Conservation (phyloP, 805 yeast genomes). For the Candida succiphila region DNA sequence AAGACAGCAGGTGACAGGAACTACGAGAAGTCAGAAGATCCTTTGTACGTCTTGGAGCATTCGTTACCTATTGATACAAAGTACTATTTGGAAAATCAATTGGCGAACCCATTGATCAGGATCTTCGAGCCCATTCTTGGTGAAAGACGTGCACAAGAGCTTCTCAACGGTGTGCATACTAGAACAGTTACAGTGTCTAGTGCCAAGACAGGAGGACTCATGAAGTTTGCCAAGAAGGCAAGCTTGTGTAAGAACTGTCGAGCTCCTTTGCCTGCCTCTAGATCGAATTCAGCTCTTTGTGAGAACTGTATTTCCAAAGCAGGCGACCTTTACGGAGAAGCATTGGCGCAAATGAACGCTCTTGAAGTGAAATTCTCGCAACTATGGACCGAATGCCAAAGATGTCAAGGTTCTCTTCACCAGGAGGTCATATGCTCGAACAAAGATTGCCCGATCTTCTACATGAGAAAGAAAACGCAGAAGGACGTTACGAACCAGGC, state of each 20-base stretch:
- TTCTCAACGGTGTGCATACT: slow-evolving; percentile 79
- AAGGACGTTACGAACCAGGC: slow-evolving; percentile 55
- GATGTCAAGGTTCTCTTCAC: slow-evolving; percentile 93
- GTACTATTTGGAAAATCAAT: slow-evolving; percentile 85
- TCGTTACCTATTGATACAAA: slow-evolving; percentile 90
- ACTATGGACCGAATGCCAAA: slow-evolving; percentile 96
- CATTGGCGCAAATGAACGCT: slow-evolving; percentile 68
- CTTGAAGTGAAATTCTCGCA: slow-evolving; percentile 77
- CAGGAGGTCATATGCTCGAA: slow-evolving; percentile 94
- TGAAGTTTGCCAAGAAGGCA: slow-evolving; percentile 86
- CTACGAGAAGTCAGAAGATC: slow-evolving; percentile 96
- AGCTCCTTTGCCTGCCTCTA: slow-evolving; percentile 54
- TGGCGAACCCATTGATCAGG: slow-evolving; percentile 85
- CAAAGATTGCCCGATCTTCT: slow-evolving; percentile 94
- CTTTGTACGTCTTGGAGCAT: slow-evolving; percentile 84
- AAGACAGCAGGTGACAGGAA: slow-evolving; percentile 76
- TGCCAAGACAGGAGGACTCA: slow-evolving; percentile 71
- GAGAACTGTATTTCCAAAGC: slow-evolving; percentile 64
- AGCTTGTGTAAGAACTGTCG: slow-evolving; percentile 86
- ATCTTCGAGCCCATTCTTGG: slow-evolving; percentile 95
- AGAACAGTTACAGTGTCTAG: slow-evolving; percentile 64
- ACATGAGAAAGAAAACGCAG: slow-evolving; percentile 86
- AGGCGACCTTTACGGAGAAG: slow-evolving; percentile 72
- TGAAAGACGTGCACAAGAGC: slow-evolving; percentile 66
- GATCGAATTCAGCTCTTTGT: slow-evolving; percentile 64